These are phyloP conservation scores for Coelastrella sp. DNA, from an alignment of 139 green algal species.

Conservation along the genomic window DNA sequence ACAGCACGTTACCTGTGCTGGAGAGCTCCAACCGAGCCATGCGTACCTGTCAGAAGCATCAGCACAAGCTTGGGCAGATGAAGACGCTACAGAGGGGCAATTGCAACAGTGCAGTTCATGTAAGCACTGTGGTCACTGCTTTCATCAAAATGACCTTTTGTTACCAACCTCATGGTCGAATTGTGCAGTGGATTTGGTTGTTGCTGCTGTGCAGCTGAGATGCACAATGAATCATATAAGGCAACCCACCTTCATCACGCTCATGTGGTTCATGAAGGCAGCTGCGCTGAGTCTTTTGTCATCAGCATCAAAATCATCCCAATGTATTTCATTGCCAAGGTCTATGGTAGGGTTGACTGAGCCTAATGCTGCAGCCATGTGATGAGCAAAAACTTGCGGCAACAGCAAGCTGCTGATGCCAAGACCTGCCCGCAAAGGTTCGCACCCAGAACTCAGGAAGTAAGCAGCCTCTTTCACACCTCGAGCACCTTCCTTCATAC, in stretches of 20 bases:
- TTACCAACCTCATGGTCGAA: no score
- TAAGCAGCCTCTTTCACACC: slow-evolving; percentile 37
- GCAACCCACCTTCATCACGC: slow-evolving; percentile 41
- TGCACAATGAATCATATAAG: not conserved
- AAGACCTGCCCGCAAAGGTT: slow-evolving; percentile 29
- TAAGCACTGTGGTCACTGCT: no score
- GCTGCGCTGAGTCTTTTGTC: slow-evolving; percentile 37
- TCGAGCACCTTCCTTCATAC: slow-evolving; percentile 45
- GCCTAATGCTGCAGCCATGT: slow-evolving; percentile 22
- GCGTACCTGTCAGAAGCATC: not conserved
- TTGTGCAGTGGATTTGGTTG: no score
- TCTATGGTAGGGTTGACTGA: slow-evolving; percentile 24
- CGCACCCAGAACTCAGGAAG: slow-evolving; percentile 45
- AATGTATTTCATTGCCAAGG: slow-evolving; percentile 49
- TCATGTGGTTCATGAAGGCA: slow-evolving; percentile 51
- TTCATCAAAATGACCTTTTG: no score
- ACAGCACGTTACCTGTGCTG: slow-evolving; percentile 21
- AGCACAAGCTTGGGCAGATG: not conserved
- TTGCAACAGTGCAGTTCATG: no score
- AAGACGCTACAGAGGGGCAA: no score
- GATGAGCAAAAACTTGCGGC: slow-evolving; percentile 25
- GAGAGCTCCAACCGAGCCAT: slow-evolving; percentile 34
- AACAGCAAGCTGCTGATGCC: slow-evolving; percentile 42
- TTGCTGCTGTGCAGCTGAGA: no score
- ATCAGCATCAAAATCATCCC: slow-evolving; percentile 44